phyloP scores from a whole-genome alignment of 73 alveolate genomes.

The Breviolum minutum region DNA sequence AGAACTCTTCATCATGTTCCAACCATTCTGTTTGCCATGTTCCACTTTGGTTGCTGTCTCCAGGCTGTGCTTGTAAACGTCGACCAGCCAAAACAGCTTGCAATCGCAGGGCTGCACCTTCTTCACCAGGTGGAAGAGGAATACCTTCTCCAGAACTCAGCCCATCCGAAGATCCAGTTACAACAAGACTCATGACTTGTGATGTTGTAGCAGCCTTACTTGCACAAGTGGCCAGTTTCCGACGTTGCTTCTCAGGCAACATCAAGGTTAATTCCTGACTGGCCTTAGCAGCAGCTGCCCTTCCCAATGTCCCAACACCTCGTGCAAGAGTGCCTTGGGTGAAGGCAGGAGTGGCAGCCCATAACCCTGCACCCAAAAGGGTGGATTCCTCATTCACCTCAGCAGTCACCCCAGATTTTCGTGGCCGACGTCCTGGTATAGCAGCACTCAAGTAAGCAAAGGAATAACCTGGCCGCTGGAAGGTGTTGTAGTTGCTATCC shows the following conservation, averaged over 20 bases:
- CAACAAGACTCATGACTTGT: conserved; percentile 3
- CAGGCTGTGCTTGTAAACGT: not conserved
- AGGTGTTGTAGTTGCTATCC: conserved; percentile 34
- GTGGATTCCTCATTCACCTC: conserved; percentile 7
- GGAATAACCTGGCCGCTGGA: conserved; percentile 77
- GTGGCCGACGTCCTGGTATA: conserved; percentile 50
- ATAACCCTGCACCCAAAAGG: conserved; percentile 58
- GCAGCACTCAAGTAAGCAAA: conserved; percentile 75
- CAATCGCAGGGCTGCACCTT: conserved; percentile 35
- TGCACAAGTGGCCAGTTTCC: conserved; percentile 14
- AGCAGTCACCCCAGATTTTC: not conserved
- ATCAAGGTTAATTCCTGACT: conserved; percentile 39
- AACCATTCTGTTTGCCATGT: conserved; percentile 45
- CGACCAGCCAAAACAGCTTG: conserved; percentile 76
- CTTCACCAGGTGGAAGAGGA: conserved; percentile 72
- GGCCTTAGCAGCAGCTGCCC: conserved; percentile 71
- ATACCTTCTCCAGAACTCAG: conserved; percentile 62
- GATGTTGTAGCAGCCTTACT: not conserved
- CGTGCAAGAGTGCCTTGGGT: conserved; percentile 4
- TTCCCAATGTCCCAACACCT: conserved; percentile 9
- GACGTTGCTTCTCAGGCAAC: conserved; percentile 69
- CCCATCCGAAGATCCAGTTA: conserved; percentile 79
- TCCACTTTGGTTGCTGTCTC: not conserved
- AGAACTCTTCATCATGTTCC: conserved; percentile 61
- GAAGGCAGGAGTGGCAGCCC: conserved; percentile 84